A percentile compares a stretch with the other conserved stretches of the same genome.
These are phyloP conservation scores for Sutorius eximius DNA, from an alignment of 1,284 basidiomycete genomes.

Conservation along the genomic window DNA sequence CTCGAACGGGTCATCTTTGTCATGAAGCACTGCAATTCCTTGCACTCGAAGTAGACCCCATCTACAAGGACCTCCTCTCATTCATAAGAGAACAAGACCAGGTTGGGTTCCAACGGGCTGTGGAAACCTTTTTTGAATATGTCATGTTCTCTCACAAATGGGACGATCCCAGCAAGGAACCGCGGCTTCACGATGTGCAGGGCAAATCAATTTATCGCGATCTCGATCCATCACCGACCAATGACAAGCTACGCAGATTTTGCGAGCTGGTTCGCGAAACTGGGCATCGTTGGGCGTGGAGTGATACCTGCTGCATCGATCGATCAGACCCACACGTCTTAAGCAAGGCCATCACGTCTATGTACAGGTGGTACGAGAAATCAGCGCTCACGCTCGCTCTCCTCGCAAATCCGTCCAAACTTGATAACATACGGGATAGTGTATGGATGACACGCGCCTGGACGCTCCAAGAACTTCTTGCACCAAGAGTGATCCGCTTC, in stretches of 20 bases:
- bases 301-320: slow-evolving; percentile 13
- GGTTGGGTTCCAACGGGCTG: not conserved
- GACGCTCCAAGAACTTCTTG: slow-evolving; percentile 18
- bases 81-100: not conserved
- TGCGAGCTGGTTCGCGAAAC: slow-evolving; percentile 1
- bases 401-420: not conserved
- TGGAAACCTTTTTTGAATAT: slow-evolving; percentile 16
- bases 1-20: slow-evolving; percentile 5
- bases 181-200: slow-evolving; percentile 8
- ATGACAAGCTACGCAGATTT: slow-evolving; percentile 10
- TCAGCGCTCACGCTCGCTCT: slow-evolving; percentile 13
- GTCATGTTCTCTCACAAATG: slow-evolving; percentile 24
- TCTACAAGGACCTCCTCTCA: slow-evolving; percentile 2
- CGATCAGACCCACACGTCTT: not conserved
- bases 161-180: slow-evolving; percentile 11
- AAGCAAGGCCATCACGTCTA: slow-evolving; percentile 6
- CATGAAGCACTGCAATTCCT: not conserved
- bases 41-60: slow-evolving; percentile 4
- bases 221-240: slow-evolving; percentile 1
- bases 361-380: slow-evolving; percentile 17
- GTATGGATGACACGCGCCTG: slow-evolving; percentile 11
- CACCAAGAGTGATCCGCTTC: slow-evolving; percentile 10
- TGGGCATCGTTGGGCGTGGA: slow-evolving; percentile 7
- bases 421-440: not conserved
- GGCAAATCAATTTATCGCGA: slow-evolving; percentile 12